phyloP scores from a whole-genome alignment of 257 asterid species.

The Solanum sejunctum region DNA sequence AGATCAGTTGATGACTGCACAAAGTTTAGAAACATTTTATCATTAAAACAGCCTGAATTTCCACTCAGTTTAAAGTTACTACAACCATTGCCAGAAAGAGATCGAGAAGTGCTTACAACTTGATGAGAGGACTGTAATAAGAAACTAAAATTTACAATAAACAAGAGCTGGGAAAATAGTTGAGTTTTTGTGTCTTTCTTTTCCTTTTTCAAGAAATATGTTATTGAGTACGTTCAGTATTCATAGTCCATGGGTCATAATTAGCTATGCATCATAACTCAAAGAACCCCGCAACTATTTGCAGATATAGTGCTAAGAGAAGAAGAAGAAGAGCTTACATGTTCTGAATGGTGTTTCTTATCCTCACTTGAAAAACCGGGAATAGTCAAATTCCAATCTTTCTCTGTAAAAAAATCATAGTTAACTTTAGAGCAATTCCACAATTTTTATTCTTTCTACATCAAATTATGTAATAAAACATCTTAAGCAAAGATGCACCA shows the following conservation, averaged over 20 bases:
- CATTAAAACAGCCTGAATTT: neutral
- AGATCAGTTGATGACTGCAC: conserved; percentile 61
- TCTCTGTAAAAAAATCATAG: conserved; percentile 47
- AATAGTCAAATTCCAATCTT: conserved; percentile 61
- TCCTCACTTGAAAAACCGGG: conserved; percentile 93
- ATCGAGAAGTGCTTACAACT: neutral
- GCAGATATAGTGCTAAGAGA: neutral
- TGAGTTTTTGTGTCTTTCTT: neutral
- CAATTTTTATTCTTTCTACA: neutral
- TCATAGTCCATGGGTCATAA: neutral
- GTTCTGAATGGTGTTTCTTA: conserved; percentile 26
- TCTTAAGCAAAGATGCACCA: neutral
- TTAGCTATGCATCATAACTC: neutral
- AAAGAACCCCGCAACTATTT: neutral
- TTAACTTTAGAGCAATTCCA: neutral
- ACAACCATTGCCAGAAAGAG: neutral
- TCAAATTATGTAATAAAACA: neutral
- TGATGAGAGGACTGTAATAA: neutral
- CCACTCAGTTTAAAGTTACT: neutral
- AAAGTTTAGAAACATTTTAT: conserved; percentile 11
- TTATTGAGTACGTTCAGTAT: neutral
- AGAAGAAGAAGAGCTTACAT: conserved; percentile 38
- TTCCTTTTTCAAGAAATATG: neutral
- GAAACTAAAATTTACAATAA: neutral
- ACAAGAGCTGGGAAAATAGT: neutral